phyloP scores from a whole-genome alignment of 2,329 filamentous ascomycete genomes.

The Fusarium palustre region DNA sequence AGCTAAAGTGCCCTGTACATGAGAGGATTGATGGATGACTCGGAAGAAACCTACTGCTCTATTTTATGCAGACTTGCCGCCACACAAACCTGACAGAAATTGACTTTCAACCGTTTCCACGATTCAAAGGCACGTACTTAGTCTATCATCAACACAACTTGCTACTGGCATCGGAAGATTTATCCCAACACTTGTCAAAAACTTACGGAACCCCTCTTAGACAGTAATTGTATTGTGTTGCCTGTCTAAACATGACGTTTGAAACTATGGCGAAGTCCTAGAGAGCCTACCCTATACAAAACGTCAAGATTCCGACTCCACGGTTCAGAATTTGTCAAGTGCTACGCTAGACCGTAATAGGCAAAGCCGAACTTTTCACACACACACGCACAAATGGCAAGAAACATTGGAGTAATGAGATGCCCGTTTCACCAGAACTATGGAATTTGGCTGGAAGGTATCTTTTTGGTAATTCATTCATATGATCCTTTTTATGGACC shows the following conservation, averaged over 20 bases:
- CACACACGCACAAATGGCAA: slow-evolving; percentile 10
- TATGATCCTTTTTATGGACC: slow-evolving; percentile 52
- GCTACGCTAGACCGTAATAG: slow-evolving; percentile 2
- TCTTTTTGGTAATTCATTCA: slow-evolving; percentile 54
- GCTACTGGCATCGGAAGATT: not conserved
- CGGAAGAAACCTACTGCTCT: slow-evolving; percentile 18
- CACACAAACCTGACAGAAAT: slow-evolving; percentile 8
- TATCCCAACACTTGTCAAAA: not conserved
- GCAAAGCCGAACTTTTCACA: slow-evolving; percentile 2
- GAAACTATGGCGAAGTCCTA: too few relatives aligned
- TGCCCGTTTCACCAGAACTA: slow-evolving; percentile 48
- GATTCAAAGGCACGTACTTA: not conserved
- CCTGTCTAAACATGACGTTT: not conserved
- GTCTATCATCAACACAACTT: not conserved
- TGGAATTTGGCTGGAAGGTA: slow-evolving; percentile 50
- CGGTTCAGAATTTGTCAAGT: not conserved
- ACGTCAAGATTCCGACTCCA: not conserved
- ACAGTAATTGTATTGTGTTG: not conserved
- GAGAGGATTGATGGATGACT: not conserved
- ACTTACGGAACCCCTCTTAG: not conserved
- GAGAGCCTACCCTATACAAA: not conserved
- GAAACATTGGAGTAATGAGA: slow-evolving; percentile 43
- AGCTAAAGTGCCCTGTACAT: not conserved
- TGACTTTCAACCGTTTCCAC: slow-evolving; percentile 6
- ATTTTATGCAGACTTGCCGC: not conserved